phyloP scores from a whole-genome alignment of 2,329 filamentous ascomycete genomes.

The Dryadomyces quercus-mongolicae region DNA sequence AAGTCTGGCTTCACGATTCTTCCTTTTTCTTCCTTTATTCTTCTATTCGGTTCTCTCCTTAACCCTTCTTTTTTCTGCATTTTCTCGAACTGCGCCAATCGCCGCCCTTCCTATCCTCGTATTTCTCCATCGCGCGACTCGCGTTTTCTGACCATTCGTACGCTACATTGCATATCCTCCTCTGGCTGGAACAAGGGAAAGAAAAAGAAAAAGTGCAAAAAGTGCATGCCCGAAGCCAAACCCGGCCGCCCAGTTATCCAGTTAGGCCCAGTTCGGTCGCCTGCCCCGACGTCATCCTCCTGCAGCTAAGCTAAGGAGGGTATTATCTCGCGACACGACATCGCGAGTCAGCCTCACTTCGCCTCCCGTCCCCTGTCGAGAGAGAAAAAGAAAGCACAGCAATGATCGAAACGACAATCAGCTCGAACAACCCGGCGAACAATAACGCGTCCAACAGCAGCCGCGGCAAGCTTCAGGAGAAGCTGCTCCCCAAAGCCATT shows the following conservation, averaged over 20 bases:
- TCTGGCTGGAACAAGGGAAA: too few relatives aligned
- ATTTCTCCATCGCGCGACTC: too few relatives aligned
- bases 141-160: too few relatives aligned
- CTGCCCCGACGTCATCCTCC: background rate
- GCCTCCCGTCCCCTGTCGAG: background rate
- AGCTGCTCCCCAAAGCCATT: constrained; percentile 41
- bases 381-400: background rate
- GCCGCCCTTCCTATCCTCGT: too few relatives aligned
- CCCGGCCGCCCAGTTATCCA: too few relatives aligned
- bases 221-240: too few relatives aligned
- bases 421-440: background rate
- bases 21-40: background rate
- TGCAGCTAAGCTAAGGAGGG: background rate
- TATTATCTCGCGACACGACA: background rate
- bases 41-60: background rate
- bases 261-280: too few relatives aligned
- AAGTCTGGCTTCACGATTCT: background rate
- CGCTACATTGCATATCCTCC: too few relatives aligned
- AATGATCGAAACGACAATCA: background rate
- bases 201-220: too few relatives aligned
- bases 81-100: background rate
- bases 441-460: constrained; percentile 15
- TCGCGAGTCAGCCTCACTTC: background rate
- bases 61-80: background rate
- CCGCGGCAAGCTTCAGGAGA: constrained; percentile 37